Evolutionary conservation across 352 stramenopile genomes (phyloP), one percentile per base, ranked within the genome.

Genomic region (Globisporangium middletonii): DNA sequence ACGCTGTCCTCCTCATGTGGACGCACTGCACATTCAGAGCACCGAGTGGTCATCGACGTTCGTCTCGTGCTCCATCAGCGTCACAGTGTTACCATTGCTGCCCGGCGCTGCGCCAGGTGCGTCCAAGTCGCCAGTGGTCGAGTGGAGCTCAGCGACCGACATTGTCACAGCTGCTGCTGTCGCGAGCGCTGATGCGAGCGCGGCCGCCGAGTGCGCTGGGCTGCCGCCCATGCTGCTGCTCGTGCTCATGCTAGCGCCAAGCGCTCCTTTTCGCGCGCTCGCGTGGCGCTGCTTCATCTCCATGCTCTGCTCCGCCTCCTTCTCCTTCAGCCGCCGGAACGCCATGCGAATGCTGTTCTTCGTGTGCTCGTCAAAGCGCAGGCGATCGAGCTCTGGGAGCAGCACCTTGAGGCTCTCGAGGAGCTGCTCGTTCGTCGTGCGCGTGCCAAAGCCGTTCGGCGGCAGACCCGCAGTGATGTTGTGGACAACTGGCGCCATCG

Each of bases 271-370:
- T 4, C 47, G 46, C 23, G 28, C 42, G n/a, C 41, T 45, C 16
- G 26, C 37, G 18, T 64, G 57, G 30, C 57, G 57, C 43, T 63
- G 58, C 50, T 59, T 57, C 18, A 37, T 44, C 18, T 64, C 58
- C 0, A 1, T 26, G 27, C 44, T 37, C 12, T 53, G 49, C 50
- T 63, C 42, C 4, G 43, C 42, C 28, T 59, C 51, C 0, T 54
- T 53, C 19, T 83, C 71, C 49, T 79, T 83, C 4, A 83, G 64
- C 44, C 71, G 71, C 7, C 73, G 73, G 58, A 80, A 83, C 35
- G 69, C 75, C 4, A 55, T 38, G n/a, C 73, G 73, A 54, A 83
- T 83, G 45, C 73, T 83, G 50, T 73, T 80, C 64, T 83, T 83
- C 26, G 73, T 75, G 60, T 79, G 73, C 41, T 83, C 73, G 35